A percentile compares a stretch with the other conserved stretches of the same genome.
Conservation (phyloP, 2,329 filamentous ascomycete genomes). For the Dactylellina sp. region DNA sequence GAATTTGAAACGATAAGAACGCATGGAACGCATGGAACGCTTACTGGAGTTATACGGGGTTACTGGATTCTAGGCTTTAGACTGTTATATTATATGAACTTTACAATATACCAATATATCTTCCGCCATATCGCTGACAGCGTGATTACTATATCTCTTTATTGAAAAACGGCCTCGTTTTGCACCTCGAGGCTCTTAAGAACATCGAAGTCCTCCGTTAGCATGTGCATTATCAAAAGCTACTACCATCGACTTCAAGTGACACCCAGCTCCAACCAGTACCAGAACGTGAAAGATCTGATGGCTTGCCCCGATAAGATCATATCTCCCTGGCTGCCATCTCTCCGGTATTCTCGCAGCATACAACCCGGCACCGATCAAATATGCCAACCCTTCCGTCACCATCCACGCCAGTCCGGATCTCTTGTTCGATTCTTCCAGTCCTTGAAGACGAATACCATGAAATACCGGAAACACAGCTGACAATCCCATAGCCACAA, state of each 20-base stretch:
- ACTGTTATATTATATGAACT: constrained; percentile 41
- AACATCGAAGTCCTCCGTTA: constrained; percentile 50
- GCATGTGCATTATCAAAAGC: constrained; percentile 89
- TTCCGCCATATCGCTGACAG: neutral
- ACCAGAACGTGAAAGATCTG: constrained; percentile 96
- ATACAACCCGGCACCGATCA: constrained; percentile 86
- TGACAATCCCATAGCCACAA: constrained; percentile 85
- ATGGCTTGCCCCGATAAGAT: constrained; percentile 92
- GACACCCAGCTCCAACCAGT: constrained; percentile 80
- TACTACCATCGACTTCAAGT: constrained; percentile 82
- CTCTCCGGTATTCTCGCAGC: constrained; percentile 88
- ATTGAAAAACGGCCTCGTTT: neutral
- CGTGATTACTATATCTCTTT: neutral
- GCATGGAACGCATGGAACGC: constrained; percentile 18
- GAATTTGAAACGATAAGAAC: too few relatives aligned
- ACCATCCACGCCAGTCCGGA: constrained; percentile 86
- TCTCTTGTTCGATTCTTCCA: constrained; percentile 73
- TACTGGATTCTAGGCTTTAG: constrained; percentile 48
- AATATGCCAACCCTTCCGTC: constrained; percentile 83
- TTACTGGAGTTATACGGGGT: constrained; percentile 52
- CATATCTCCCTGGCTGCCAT: constrained; percentile 79
- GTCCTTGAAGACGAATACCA: constrained; percentile 76
- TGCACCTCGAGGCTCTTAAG: neutral
- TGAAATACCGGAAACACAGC: constrained; percentile 86
- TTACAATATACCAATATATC: constrained; percentile 24